These are phyloP conservation scores for Venturia nashicola DNA, from an alignment of 2,329 filamentous ascomycete species.

Conservation along the genomic window DNA sequence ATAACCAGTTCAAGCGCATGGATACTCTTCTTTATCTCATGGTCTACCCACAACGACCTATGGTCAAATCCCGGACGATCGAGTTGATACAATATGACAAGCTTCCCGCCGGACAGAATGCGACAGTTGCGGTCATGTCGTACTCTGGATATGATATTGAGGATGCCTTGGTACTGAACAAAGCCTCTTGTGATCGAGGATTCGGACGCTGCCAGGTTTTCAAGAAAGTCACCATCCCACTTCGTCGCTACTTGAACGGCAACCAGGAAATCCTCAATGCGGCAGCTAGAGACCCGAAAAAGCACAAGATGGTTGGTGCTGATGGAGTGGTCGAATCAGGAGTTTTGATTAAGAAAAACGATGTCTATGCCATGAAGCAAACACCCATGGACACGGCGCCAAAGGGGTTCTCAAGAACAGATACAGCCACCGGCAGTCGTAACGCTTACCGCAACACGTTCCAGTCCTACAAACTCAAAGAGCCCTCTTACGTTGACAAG, in stretches of 20 bases:
- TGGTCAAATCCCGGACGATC: slow-evolving; percentile 96
- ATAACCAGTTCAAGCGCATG: slow-evolving; percentile 95
- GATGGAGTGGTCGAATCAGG: slow-evolving; percentile 87
- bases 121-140: slow-evolving; percentile 97
- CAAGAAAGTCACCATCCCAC: slow-evolving; percentile 76
- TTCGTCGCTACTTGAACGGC: slow-evolving; percentile 83
- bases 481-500: slow-evolving; percentile 88
- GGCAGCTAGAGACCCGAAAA: slow-evolving; percentile 41
- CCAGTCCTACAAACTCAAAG: slow-evolving; percentile 69
- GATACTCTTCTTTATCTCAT: slow-evolving; percentile 93
- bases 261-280: slow-evolving; percentile 42
- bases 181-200: slow-evolving; percentile 85
- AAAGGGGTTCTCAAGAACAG: slow-evolving; percentile 24
- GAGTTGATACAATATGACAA: slow-evolving; percentile 96
- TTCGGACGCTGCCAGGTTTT: slow-evolving; percentile 98
- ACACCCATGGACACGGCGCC: slow-evolving; percentile 58
- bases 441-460: slow-evolving; percentile 54
- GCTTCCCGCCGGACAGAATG: slow-evolving; percentile 90
- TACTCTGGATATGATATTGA: slow-evolving; percentile 99
- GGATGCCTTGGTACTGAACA: slow-evolving; percentile 93
- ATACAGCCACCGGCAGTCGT: slow-evolving; percentile 45
- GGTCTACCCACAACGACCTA: slow-evolving; percentile 93
- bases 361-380: slow-evolving; percentile 85
- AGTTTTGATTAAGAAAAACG: slow-evolving; percentile 61
- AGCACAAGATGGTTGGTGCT: slow-evolving; percentile 55